A percentile compares a stretch with the other conserved stretches of the same genome.
phyloP scores from a whole-genome alignment of 768 basidiomycete genomes.

The Psilocybe azurescens region DNA sequence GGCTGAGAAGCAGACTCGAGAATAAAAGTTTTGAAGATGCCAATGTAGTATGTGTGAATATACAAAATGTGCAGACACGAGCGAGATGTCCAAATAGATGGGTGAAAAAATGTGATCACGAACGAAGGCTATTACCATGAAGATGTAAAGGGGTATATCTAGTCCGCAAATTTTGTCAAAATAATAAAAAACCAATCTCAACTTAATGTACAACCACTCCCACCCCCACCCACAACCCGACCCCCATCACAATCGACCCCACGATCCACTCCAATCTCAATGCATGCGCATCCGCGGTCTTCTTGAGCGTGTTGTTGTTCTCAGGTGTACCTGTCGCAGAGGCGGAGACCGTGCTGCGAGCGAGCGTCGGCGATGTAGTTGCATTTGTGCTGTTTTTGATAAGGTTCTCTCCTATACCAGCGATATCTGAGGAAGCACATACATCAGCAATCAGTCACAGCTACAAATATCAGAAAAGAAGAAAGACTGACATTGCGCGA shows the following conservation, averaged over 20 bases:
- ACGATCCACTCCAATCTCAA: background rate
- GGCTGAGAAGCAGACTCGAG: too few relatives aligned
- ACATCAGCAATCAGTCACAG: background rate
- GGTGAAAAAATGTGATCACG: too few relatives aligned
- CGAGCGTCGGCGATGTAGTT: background rate
- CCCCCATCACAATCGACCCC: too few relatives aligned
- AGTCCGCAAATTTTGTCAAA: too few relatives aligned
- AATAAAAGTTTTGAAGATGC: too few relatives aligned
- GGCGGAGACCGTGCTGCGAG: background rate
- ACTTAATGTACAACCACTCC: too few relatives aligned
- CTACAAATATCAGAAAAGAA: background rate
- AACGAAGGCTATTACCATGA: too few relatives aligned
- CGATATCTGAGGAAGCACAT: conserved; percentile 4
- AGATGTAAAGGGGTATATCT: too few relatives aligned
- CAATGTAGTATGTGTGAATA: too few relatives aligned
- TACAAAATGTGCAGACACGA: too few relatives aligned
- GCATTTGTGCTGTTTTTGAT: conserved; percentile 8
- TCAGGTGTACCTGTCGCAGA: background rate
- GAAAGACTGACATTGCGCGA: conserved; percentile 48
- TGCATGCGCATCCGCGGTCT: background rate
- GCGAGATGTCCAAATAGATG: too few relatives aligned
- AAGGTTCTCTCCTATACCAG: conserved; percentile 2
- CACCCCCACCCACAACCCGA: background rate
- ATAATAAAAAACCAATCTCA: too few relatives aligned
- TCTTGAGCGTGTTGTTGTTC: background rate